A percentile compares a stretch with the other conserved stretches of the same genome.
Evolutionary conservation across 495 filamentous ascomycete genomes (phyloP).

Genomic region (Penicillium angulare): DNA sequence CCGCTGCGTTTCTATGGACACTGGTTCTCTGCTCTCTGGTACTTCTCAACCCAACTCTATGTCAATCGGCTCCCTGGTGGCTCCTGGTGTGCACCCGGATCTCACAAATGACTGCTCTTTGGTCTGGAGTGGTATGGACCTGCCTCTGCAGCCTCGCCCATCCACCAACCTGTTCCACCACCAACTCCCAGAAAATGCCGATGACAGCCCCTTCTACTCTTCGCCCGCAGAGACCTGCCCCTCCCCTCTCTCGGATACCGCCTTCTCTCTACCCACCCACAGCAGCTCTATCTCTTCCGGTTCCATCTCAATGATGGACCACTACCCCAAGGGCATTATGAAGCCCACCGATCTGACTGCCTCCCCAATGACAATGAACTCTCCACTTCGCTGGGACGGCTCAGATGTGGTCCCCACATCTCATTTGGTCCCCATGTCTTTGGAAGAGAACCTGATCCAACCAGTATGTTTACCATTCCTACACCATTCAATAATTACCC

Average conservation of each 20-base stretch:
- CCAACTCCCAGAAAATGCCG: slow-evolving; percentile 37
- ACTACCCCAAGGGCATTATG: slow-evolving; percentile 35
- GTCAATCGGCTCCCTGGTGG: slow-evolving; percentile 47
- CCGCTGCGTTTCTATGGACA: slow-evolving; percentile 29
- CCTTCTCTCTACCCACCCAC: slow-evolving; percentile 37
- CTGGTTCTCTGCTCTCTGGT: slow-evolving; percentile 24
- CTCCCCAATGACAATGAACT: slow-evolving; percentile 37
- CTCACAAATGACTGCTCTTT: slow-evolving; percentile 36
- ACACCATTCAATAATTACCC: not conserved
- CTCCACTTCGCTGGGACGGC: slow-evolving; percentile 37
- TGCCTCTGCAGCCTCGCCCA: slow-evolving; percentile 32
- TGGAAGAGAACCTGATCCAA: slow-evolving; percentile 37
- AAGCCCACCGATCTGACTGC: slow-evolving; percentile 36
- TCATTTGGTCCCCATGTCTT: slow-evolving; percentile 34
- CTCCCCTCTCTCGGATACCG: slow-evolving; percentile 41
- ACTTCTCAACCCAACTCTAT: slow-evolving; percentile 37
- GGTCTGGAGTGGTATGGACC: slow-evolving; percentile 40
- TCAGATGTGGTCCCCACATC: slow-evolving; percentile 27
- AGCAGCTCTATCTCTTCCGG: slow-evolving; percentile 39
- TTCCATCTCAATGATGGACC: slow-evolving; percentile 33
- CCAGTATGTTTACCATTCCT: slow-evolving; percentile 4
- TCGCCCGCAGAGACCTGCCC: slow-evolving; percentile 44
- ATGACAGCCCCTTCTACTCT: slow-evolving; percentile 45
- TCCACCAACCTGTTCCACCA: slow-evolving; percentile 30
- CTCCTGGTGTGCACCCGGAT: slow-evolving; percentile 41